Evolutionary conservation across 371 early-diverging fungal species (phyloP), one percentile per base, ranked within the genome.

Genomic region (Caulochytrium protostelioides): DNA sequence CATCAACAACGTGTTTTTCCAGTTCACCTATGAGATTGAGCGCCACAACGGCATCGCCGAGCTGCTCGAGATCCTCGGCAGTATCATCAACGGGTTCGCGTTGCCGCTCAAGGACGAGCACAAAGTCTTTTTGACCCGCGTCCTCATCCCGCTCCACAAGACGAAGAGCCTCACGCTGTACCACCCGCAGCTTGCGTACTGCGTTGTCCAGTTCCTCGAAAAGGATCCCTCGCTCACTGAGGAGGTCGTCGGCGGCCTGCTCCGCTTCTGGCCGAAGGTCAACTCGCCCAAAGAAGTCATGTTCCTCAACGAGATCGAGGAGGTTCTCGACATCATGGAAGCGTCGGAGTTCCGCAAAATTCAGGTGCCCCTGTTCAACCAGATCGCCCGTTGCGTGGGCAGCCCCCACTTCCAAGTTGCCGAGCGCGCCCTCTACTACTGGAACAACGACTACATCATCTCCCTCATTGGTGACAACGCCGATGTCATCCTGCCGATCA

Each of bases 21-120:
- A 83, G 44, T 95, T 86, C 39, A 77, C 87, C 21, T 95, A 95
- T 54, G 92, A 95, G 54, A 77, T 74, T 27, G 92, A 91, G 46
- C 47, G 76, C 18, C 90, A 87, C 52, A 91, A 90, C 51, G 95
- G 95, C 14, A 83, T 95, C 43, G 90, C 95, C 2, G 92, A 95
- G 53, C 59, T 95, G 25, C 56, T 95, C 25, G 95, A 95, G 53
- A 95, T 95, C 40, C 57, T 95, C 19, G 95, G 95, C 39, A 82
- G 87, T 51, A 92, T 95, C 45, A 92, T 95, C 55, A 95, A 95
- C 52, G 95, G 95, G 7, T 95, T 95, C 50, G 91, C 95, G 0
- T 56, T 89, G 14, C 95, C 95, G 22, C 56, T 95, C 22, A 92
- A 92, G 51, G 87, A 90, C 30, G 95, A 95, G 54, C 95, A 95